Base-by-base conservation (phyloP, 208 protist genomes). In the Trypanosoma congolense region DNA sequence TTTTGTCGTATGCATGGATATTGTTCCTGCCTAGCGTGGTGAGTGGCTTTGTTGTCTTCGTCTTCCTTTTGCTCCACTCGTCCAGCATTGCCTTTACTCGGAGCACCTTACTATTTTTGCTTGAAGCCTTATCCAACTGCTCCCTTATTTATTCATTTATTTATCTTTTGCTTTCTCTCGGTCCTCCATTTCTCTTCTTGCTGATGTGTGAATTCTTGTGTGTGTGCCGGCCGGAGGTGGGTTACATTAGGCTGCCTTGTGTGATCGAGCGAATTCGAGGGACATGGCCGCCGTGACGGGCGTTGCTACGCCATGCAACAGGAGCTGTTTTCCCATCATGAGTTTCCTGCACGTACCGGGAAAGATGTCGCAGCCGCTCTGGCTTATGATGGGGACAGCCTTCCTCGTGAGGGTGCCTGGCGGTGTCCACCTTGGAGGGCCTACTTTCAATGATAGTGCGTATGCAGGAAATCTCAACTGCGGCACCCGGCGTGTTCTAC, bases 361-460 rank as follows among this genome's bases (percentile, higher is more conserved):
- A 2, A 85, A 85, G 45, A 91, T 91, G 63, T 78, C 77, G 4
- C 59, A 71, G 61, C 83, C 83, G 22, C 45, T 86, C 51, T 92
- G 84, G 81, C 65, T 92, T 21, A 92, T 92, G 84, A 87, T 89
- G 75, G 84, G 84, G 29, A 88, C 84, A 0, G 80, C 80, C 24
- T 87, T 87, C 53, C 67, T 69, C 25, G 49, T 75, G 8, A 6
- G 12, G 4, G 10, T 49, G 9, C 55, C 55, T n/a, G 12, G 9
- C 18, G 8, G 29, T 22, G 16, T 16, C n/a, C 12, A 36, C 12
- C 0, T 16, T 8, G 30, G 14, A 33, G 9, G 5, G 18, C 12
- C 9, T 38, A 6, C 33, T 38, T 38, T 38, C 12, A 12, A 12
- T 38, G 12, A 12, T 38, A 12, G 9, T 16, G 33, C 6, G 6